Conservation (phyloP, 352 stramenopile species). For the Globisporangium irregulare region DNA sequence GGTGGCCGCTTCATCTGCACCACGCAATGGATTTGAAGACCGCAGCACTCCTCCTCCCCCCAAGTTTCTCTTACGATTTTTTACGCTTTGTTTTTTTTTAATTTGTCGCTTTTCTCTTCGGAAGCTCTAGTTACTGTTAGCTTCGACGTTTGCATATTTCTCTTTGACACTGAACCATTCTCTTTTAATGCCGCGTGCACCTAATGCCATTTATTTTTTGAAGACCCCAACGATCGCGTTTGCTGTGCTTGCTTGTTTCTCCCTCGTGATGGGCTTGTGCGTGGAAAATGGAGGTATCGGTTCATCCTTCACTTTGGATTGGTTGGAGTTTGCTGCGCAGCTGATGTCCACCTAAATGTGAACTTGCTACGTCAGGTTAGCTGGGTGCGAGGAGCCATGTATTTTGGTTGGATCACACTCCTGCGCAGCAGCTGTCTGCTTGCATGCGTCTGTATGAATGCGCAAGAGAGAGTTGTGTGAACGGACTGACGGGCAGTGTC, state of each 20-base stretch:
- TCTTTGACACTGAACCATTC: conserved; percentile 24
- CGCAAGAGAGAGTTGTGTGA: neutral
- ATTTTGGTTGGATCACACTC: neutral
- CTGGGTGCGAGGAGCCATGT: neutral
- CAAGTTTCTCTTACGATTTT: conserved; percentile 8
- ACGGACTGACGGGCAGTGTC: neutral
- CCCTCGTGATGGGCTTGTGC: neutral
- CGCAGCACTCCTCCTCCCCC: neutral
- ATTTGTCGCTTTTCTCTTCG: conserved; percentile 16
- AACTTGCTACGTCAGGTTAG: neutral
- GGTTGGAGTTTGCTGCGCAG: neutral
- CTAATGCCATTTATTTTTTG: conserved; percentile 18
- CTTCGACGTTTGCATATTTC: conserved; percentile 19
- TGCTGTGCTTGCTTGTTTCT: neutral
- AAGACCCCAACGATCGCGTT: neutral
- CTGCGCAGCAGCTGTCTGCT: neutral
- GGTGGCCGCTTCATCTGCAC: conserved; percentile 81
- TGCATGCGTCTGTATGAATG: neutral
- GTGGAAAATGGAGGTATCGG: neutral
- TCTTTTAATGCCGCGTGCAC: conserved; percentile 12
- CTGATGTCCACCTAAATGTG: neutral
- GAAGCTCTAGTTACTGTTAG: conserved; percentile 7
- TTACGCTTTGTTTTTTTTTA: conserved; percentile 20
- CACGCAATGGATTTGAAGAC: conserved; percentile 72
- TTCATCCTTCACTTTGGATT: neutral